A percentile compares a stretch with the other conserved stretches of the same genome.
Evolutionary conservation across 257 asterid genomes (phyloP).

Genomic region (Capsicum baccatum): DNA sequence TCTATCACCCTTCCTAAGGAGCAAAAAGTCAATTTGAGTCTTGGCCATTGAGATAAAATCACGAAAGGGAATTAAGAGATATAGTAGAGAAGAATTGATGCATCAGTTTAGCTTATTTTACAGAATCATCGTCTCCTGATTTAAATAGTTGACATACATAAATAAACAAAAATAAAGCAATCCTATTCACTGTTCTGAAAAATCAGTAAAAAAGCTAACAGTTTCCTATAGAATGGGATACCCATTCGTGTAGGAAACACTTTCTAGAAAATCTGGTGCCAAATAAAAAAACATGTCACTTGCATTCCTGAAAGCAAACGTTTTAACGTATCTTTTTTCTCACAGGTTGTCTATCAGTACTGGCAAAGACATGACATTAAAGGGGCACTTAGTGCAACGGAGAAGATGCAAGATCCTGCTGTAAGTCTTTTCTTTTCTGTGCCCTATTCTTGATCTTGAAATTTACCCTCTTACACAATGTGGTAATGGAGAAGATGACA

Average conservation of each 20-base stretch:
- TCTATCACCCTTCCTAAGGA: too few relatives aligned
- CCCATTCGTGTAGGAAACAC: neutral
- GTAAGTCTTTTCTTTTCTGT: conserved; percentile 45
- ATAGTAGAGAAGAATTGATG: conserved; percentile 14
- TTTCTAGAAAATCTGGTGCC: conserved; percentile 9
- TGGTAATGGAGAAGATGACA: conserved; percentile 67
- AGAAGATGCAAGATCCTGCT: conserved; percentile 83
- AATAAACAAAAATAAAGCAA: neutral
- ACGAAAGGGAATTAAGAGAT: neutral
- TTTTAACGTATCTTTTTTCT: conserved; percentile 3
- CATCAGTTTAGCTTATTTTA: neutral
- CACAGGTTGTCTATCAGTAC: conserved; percentile 72
- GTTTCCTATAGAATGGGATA: neutral
- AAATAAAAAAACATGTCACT: neutral
- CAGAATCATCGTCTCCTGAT: conserved; percentile 2
- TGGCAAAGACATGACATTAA: conserved; percentile 91
- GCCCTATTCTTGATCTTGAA: conserved; percentile 1
- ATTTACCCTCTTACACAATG: conserved; percentile 3
- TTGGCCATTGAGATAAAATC: neutral
- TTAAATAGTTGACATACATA: neutral
- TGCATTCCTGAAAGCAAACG: conserved; percentile 1
- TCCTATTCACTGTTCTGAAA: conserved; percentile 2
- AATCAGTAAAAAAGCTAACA: neutral
- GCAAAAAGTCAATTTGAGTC: neutral
- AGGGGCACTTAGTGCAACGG: conserved; percentile 75